Evolutionary conservation across 257 asterid species (phyloP), one percentile per base, ranked within the genome.

Genomic region (Nicotiana sylvestris): DNA sequence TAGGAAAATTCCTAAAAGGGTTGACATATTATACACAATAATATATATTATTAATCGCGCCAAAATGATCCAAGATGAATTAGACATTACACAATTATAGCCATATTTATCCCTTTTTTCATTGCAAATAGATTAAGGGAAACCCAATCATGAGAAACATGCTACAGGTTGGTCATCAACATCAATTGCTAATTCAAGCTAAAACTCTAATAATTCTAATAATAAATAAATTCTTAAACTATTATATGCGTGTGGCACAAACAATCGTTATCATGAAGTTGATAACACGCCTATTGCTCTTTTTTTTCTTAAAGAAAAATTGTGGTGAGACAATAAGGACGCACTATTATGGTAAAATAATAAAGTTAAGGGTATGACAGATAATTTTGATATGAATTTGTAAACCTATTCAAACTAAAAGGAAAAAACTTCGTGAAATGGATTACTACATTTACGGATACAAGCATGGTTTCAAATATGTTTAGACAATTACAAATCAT

Each of bases 191-290:
- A n/a, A 29, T 25, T 51, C 32, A 76, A 43, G 80, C 18, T 76
- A 76, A 49, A 76, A 51, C 37, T 55, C 35, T 74, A 74, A 46
- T 72, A 72, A 61, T 60, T 21, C 17, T 2, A 79, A 61, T 12
- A 79, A 60, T 79, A 46, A 74, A 46, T 25, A 4, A 12, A 25
- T 25, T 43, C 27, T 13, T 78, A 60, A 57, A 61, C 51, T 78
- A 27, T 11, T 72, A 46, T 46, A 25, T 79, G 35, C 29, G 25
- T 79, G 82, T 39, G 82, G 74, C 82, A 74, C 37, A 25, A 74
- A 74, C 80, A 13, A 74, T 74, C 43, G 43, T 74, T 51, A 51
- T 74, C 64, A 49, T 51, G 1, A 0, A 74, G 60, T 35, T 74
- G 39, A 74, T 51, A 27, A 74, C 37, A 74, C 25, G 61, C 62